Percentiles rank a stretch among this genome's conserved stretches.
These are phyloP conservation scores for Linnemannia schmuckeri DNA, from an alignment of 192 early-diverging fungal species.

Conservation along the genomic window DNA sequence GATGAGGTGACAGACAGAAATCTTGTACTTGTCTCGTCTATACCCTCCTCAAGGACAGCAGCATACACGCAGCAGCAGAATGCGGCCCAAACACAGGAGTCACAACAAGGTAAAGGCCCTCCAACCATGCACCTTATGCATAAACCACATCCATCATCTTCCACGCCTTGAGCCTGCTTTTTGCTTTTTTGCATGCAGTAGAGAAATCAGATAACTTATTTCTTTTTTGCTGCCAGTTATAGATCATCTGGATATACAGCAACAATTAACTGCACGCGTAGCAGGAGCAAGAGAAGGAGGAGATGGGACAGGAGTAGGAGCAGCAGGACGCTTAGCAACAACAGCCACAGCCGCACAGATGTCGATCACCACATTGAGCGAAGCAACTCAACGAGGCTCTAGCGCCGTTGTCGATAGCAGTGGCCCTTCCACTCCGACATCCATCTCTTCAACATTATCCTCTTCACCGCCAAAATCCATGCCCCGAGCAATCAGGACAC, in stretches of 20 bases:
- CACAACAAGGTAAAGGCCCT: conserved; percentile 15
- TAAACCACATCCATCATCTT: background rate
- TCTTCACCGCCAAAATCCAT: background rate
- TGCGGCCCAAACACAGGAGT: conserved; percentile 8
- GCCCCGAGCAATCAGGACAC: background rate
- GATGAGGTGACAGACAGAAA: conserved; percentile 54
- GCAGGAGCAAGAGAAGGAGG: background rate
- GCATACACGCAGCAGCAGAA: conserved; percentile 30
- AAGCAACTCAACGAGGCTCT: background rate
- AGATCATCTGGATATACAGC: conserved; percentile 32
- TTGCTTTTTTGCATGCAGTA: background rate
- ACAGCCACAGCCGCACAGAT: background rate
- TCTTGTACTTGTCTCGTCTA: conserved; percentile 55
- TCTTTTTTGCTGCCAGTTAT: conserved; percentile 14
- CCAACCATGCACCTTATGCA: background rate
- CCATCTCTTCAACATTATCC: background rate
- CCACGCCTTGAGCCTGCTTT: background rate
- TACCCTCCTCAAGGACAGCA: conserved; percentile 33
- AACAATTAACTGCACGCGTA: background rate
- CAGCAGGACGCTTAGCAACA: background rate
- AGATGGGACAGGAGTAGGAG: background rate
- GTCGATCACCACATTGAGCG: background rate
- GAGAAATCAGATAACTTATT: background rate
- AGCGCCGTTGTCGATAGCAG: background rate
- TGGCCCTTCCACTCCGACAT: background rate